These are phyloP conservation scores for Picea mariana DNA, from an alignment of 83 land plant genomes.

Conservation along the genomic window DNA sequence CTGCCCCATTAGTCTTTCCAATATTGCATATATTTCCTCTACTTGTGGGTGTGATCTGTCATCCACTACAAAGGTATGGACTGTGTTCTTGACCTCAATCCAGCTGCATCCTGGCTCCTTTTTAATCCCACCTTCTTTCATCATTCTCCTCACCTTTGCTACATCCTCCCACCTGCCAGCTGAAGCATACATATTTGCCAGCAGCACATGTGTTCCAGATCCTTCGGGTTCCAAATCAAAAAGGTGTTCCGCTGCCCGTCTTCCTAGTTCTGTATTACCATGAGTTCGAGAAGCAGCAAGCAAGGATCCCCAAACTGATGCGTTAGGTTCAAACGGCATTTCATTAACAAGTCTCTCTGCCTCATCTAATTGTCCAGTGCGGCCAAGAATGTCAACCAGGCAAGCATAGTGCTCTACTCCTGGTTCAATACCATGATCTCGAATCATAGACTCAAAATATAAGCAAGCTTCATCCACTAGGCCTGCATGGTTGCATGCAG, in stretches of 20 bases:
- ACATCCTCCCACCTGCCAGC: constrained; percentile 54
- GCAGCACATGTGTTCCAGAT: constrained; percentile 45
- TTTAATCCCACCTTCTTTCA: constrained; percentile 43
- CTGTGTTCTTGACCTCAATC: constrained; percentile 55
- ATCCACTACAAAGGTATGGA: constrained; percentile 45
- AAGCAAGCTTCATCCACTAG: constrained; percentile 17
- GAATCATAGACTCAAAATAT: too few species aligned
- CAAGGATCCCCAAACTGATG: constrained; percentile 62
- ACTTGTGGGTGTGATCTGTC: constrained; percentile 35
- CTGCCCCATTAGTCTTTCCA: constrained; percentile 12
- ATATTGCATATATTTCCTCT: constrained; percentile 42
- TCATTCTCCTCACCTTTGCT: constrained; percentile 38
- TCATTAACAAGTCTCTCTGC: constrained; percentile 43
- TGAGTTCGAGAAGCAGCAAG: constrained; percentile 58
- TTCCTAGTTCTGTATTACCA: constrained; percentile 39
- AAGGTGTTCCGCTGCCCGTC: constrained; percentile 34
- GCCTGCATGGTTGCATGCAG: constrained; percentile 63
- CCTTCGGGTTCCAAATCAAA: constrained; percentile 40
- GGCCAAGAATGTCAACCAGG: constrained; percentile 55
- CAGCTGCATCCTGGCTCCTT: constrained; percentile 62
- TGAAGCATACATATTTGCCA: constrained; percentile 57
- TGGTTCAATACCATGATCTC: constrained; percentile 28
- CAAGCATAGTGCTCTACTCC: constrained; percentile 64
- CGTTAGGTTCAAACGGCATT: constrained; percentile 56
- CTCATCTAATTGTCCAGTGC: constrained; percentile 44